Evolutionary conservation across 352 stramenopile genomes (phyloP).

Genomic region (Thalassiosira ordinaria): DNA sequence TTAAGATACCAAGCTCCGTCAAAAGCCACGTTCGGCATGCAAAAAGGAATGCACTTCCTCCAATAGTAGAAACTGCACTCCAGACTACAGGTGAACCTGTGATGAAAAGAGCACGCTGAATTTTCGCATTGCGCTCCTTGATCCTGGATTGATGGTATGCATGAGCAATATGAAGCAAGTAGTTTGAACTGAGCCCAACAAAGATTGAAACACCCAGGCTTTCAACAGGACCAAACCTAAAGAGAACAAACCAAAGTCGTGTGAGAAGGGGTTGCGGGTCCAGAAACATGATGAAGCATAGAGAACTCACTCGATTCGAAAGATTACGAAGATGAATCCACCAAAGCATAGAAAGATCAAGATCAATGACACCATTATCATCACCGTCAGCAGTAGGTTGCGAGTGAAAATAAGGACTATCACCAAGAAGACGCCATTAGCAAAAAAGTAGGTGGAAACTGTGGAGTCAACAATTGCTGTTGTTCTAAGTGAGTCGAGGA

Average conservation of each 20-base stretch:
- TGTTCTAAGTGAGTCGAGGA: conserved; percentile 9
- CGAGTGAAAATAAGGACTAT: conserved; percentile 35
- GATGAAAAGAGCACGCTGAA: conserved; percentile 20
- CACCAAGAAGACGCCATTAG: conserved; percentile 31
- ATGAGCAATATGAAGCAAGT: conserved; percentile 41
- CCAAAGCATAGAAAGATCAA: conserved; percentile 34
- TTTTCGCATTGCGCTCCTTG: conserved; percentile 31
- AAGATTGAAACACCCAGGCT: conserved; percentile 44
- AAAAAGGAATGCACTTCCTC: conserved; percentile 39
- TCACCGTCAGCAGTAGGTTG: conserved; percentile 32
- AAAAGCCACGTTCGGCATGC: conserved; percentile 42
- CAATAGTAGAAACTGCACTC: conserved; percentile 40
- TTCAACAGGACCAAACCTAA: conserved; percentile 38
- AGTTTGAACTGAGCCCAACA: conserved; percentile 39
- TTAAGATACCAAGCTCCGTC: conserved; percentile 39
- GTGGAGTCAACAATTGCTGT: conserved; percentile 44
- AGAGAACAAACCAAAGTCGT: background rate
- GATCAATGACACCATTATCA: conserved; percentile 26
- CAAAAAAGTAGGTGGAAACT: conserved; percentile 37
- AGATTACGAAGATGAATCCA: conserved; percentile 28
- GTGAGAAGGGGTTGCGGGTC: background rate
- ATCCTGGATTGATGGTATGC: conserved; percentile 34
- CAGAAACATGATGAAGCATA: no score
- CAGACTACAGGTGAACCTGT: conserved; percentile 23
- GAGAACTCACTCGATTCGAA: conserved; percentile 25